Base-by-base conservation (phyloP, 139 green algal species). In the Picochlorum sp. region DNA sequence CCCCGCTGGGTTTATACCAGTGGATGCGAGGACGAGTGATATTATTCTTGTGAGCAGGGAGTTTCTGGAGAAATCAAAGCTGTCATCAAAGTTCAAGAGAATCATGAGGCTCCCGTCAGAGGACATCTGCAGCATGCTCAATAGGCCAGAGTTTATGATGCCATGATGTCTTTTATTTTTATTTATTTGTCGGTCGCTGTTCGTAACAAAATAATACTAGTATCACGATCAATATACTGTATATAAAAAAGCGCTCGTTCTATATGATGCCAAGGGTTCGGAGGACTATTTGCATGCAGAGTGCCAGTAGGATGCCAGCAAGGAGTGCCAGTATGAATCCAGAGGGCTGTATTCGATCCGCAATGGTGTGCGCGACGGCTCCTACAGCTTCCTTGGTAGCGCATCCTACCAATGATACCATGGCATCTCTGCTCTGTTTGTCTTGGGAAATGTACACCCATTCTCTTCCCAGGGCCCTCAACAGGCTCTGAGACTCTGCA, bases 371-470 rank as follows among this genome's bases (percentile, higher is more conserved):
- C 16, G 20, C 28, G 4, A 61, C 65, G 0, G 28, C 65, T 14
- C 23, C 65, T 15, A 24, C 28, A 0, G n/a, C 24, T 55, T 71
- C 65, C 20, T 57, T 26, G 14, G 65, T 49, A 4, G 54, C 31
- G 9, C 45, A 24, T 23, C 65, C 65, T 9, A 64, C 71, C 3
- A 68, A 59, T 2, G 64, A 31, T 4, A 45, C 70, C 58, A 77
- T 60, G 16, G 66, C 50, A 4, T 45, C 28, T n/a, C 65, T 57
- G 2, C 64, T 64, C 13, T 73, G 21, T 2, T 59, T 66, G 59
- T 77, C 60, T 65, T 66, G 60, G 21, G 45, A 64, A 45, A 77
- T 47, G 49, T 66, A 47, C 31, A 67, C n/a, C 23, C 31, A 65
- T 47, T 76, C 63, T 57, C 57, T 62, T 28, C 63, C 63, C 15